Evolutionary conservation across 352 stramenopile species (phyloP).

Genomic region (Globisporangium solare): DNA sequence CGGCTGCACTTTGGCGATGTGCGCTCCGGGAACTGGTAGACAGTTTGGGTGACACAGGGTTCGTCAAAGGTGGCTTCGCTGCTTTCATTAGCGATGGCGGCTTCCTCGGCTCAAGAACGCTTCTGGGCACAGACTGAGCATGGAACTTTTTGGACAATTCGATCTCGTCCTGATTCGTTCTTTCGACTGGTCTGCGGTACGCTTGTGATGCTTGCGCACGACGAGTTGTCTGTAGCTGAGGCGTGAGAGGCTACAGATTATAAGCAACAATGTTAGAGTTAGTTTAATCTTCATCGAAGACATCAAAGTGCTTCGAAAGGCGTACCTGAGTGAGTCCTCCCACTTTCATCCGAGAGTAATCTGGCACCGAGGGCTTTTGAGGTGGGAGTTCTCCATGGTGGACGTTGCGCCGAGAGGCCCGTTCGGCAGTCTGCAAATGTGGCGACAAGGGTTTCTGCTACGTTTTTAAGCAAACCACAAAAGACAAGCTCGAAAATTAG

Average conservation of each 20-base stretch:
- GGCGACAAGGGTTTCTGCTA: conserved; percentile 17
- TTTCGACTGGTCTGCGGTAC: conserved; percentile 49
- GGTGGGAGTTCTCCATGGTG: conserved; percentile 20
- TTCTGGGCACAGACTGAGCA: conserved; percentile 51
- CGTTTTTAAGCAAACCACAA: neutral
- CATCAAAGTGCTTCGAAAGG: neutral
- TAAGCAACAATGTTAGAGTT: neutral
- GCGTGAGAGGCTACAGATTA: conserved; percentile 42
- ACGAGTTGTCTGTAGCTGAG: conserved; percentile 59
- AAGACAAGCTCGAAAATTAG: neutral
- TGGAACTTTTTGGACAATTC: conserved; percentile 80
- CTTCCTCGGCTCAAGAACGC: conserved; percentile 38
- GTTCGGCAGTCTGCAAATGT: conserved; percentile 36
- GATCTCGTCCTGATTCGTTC: conserved; percentile 65
- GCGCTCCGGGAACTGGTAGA: conserved; percentile 32
- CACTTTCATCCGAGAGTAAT: conserved; percentile 22
- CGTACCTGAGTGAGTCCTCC: conserved; percentile 38
- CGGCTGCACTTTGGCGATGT: conserved; percentile 24
- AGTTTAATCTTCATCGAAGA: too few species aligned
- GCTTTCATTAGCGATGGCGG: conserved; percentile 16
- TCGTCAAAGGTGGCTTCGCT: conserved; percentile 33
- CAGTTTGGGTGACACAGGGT: conserved; percentile 39
- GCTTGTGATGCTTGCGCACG: conserved; percentile 38
- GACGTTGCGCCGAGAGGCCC: conserved; percentile 26
- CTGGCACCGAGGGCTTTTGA: conserved; percentile 20